A percentile compares a stretch with the other conserved stretches of the same genome.
Evolutionary conservation across 2,329 filamentous ascomycete genomes (phyloP).

Genomic region (Curvularia lunata): DNA sequence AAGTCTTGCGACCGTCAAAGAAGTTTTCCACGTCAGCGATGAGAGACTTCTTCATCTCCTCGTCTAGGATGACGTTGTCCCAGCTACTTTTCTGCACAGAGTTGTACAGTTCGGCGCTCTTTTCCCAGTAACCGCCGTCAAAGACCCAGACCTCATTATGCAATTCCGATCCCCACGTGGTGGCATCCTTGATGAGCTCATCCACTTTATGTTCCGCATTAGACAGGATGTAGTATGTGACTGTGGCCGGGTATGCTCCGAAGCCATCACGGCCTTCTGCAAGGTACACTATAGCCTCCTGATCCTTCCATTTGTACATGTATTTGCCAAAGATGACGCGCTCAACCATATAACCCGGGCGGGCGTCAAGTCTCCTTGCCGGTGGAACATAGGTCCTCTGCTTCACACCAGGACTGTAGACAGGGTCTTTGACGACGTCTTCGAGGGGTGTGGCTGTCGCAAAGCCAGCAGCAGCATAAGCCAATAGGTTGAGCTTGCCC

Average conservation of each 20-base stretch:
- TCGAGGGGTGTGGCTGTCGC: conserved; percentile 52
- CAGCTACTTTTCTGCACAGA: conserved; percentile 59
- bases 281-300: conserved; percentile 53
- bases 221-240: conserved; percentile 55
- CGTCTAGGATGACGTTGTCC: conserved; percentile 71
- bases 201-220: conserved; percentile 49
- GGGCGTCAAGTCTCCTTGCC: conserved; percentile 46
- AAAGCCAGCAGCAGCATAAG: conserved; percentile 52
- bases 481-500: conserved; percentile 47
- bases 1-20: conserved; percentile 65
- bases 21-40: conserved; percentile 70
- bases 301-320: conserved; percentile 54
- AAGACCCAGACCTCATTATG: conserved; percentile 72
- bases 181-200: conserved; percentile 62
- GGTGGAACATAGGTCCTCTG: conserved; percentile 51
- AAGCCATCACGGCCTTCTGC: conserved; percentile 51
- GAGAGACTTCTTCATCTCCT: conserved; percentile 68
- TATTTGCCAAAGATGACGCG: conserved; percentile 54
- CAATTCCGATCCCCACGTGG: conserved; percentile 62
- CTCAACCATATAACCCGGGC: conserved; percentile 48
- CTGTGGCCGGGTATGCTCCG: conserved; percentile 39
- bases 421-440: conserved; percentile 48
- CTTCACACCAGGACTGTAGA: conserved; percentile 43
- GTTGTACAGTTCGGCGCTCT: conserved; percentile 65
- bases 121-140: conserved; percentile 68